Evolutionary conservation across 2,329 filamentous ascomycete genomes (phyloP), one percentile per base, ranked within the genome.

Genomic region (Paraconiothyrium brasiliense): DNA sequence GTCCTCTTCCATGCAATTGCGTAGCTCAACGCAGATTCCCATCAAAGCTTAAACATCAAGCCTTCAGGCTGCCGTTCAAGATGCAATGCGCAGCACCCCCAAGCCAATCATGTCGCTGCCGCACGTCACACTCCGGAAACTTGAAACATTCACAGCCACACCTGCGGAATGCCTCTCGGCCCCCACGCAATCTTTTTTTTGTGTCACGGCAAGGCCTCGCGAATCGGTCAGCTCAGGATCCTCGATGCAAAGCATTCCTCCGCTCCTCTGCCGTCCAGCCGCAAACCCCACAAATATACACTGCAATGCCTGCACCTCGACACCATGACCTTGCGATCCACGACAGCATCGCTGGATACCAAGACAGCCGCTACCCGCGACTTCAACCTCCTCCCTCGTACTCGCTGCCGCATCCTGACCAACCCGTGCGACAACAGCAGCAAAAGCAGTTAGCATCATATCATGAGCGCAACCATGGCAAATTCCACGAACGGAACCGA

Each of bases 91-190:
- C 20, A 46, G 46, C 24, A 48, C 13, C 46, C 24, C n/a, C 20
- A n/a, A n/a, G n/a, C 46, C 46, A 48, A 32, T 48, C 46, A 5
- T 16, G 24, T 11, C 11, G 46, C 24, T 8, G 43, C 22, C n/a
- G 43, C n/a, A 24, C 43, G 8, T 16, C 20, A 22, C 24, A 46
- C 1, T 27, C 34, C 49, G 49, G 11, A 16, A 39, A 22, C 49
- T 14, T 39, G 49, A 52, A 52, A 52, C 49, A 20, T 20, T 39
- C 14, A 52, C 49, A 51, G 49, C 49, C 49, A 37, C 49, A 37
- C 32, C 47, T 13, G 34, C 32, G 20, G 20, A 8, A 13, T 11
- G 32, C 32, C 49, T 16, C 3, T 24, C 32, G 27, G 48, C 49
- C 49, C 49, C 48, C 39, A 41, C 39, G 49, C 49, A 41, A 39